A percentile compares a stretch with the other conserved stretches of the same genome.
phyloP scores from a whole-genome alignment of 169 alveolate genomes.

The Plasmodium chabaudi region DNA sequence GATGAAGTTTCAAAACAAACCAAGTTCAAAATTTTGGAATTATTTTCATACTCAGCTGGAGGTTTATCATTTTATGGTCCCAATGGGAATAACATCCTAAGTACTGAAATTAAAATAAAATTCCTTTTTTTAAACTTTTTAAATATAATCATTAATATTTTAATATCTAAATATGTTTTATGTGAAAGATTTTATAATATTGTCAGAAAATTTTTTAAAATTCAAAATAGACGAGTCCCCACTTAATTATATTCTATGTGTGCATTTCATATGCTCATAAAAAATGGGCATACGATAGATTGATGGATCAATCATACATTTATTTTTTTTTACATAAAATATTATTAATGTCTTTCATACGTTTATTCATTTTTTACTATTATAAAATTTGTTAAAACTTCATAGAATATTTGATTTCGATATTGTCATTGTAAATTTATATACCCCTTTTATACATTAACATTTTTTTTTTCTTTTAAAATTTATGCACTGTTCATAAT shows the following conservation, averaged over 20 bases:
- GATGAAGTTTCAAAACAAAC: conserved; percentile 86
- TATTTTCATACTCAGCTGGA: conserved; percentile 86
- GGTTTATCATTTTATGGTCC: conserved; percentile 91
- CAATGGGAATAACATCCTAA: conserved; percentile 86
- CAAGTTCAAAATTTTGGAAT: conserved; percentile 83
- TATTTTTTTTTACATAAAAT: no score
- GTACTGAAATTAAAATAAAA: conserved; percentile 81
- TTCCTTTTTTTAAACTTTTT: conserved; percentile 4
- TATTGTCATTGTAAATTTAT: no score
- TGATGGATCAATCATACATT: no score
- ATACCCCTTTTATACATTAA: no score
- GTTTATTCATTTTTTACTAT: no score
- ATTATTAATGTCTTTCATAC: no score
- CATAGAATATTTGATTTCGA: no score
- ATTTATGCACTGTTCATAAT: no score
- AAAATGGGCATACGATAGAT: no score
- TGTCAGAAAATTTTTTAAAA: conserved; percentile 54
- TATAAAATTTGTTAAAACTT: no score
- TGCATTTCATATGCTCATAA: no score
- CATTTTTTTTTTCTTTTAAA: no score
- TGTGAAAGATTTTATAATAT: conserved; percentile 44
- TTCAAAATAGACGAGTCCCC: conserved; percentile 55
- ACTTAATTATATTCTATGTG: not conserved
- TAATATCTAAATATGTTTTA: conserved; percentile 63
- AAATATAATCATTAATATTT: conserved; percentile 43